Conservation (phyloP, 1,139 yeast species). For the Barnettozyma hawaiiensis region DNA sequence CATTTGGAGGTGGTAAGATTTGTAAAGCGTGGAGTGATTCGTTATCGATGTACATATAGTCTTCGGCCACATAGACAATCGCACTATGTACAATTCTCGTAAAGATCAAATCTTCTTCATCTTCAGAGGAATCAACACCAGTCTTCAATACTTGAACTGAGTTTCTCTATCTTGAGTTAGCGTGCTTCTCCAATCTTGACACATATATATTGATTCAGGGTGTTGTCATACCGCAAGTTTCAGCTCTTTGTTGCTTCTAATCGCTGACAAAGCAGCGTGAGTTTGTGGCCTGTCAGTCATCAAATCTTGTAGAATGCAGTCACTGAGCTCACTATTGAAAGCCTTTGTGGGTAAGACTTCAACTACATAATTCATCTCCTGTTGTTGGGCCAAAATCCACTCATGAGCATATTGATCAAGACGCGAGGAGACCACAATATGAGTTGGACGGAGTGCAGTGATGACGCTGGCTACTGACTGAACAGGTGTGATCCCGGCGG, state of each 20-base stretch:
- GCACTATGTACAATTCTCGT: constrained; percentile 1
- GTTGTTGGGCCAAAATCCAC: neutral
- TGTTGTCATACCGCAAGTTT: constrained; percentile 5
- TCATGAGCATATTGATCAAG: constrained; percentile 3
- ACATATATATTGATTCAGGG: neutral
- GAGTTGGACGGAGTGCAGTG: constrained; percentile 4
- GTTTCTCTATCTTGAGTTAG: constrained; percentile 3
- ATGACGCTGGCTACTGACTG: neutral
- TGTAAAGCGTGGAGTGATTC: constrained; percentile 14
- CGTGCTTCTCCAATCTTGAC: neutral
- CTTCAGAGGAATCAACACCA: neutral
- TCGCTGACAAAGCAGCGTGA: constrained; percentile 3
- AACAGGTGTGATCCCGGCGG: constrained; percentile 1
- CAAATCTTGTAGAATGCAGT: constrained; percentile 1
- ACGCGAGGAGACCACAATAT: constrained; percentile 3
- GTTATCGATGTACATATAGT: constrained; percentile 15
- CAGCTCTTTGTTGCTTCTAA: constrained; percentile 2
- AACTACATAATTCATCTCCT: constrained; percentile 5
- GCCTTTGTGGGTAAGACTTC: constrained; percentile 5
- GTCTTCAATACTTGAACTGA: constrained; percentile 2
- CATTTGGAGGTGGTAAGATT: constrained; percentile 9
- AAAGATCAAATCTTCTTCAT: neutral
- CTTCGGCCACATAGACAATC: constrained; percentile 1
- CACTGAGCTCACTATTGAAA: neutral
- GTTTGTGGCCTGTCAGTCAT: neutral